phyloP scores from a whole-genome alignment of 2,329 filamentous ascomycete species.

The Aspergillus chevalieri region DNA sequence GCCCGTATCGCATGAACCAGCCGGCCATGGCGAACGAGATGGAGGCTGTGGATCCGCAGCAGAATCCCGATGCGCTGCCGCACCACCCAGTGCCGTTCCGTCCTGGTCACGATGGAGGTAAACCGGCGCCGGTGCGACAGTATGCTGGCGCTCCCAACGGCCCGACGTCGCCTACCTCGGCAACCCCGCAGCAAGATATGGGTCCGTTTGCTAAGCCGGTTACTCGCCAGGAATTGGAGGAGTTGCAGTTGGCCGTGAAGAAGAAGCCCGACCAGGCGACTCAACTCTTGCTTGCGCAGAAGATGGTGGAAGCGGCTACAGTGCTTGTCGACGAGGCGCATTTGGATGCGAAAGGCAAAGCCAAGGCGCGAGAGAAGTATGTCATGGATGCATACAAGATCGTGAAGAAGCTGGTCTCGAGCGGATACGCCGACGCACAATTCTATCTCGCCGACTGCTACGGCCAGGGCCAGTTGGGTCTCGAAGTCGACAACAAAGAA shows the following conservation, averaged over 20 bases:
- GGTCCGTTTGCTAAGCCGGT: constrained; percentile 40
- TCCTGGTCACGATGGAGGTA: constrained; percentile 44
- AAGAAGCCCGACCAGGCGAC: constrained; percentile 67
- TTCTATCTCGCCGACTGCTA: constrained; percentile 89
- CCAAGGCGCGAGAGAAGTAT: constrained; percentile 71
- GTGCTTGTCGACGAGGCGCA: constrained; percentile 69
- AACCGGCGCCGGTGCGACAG: constrained; percentile 49
- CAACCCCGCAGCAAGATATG: constrained; percentile 18
- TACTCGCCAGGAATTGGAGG: constrained; percentile 71
- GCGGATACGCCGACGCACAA: constrained; percentile 76
- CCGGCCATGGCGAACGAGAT: constrained; percentile 11
- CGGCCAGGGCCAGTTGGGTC: constrained; percentile 71
- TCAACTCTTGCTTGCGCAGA: constrained; percentile 71
- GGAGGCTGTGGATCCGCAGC: constrained; percentile 18
- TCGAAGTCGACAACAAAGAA: constrained; percentile 79
- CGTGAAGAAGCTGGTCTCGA: constrained; percentile 74
- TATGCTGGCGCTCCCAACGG: constrained; percentile 37
- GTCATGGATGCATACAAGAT: constrained; percentile 81
- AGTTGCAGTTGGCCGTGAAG: constrained; percentile 63
- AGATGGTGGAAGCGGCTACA: constrained; percentile 75
- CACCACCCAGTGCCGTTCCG: constrained; percentile 52
- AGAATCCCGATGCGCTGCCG: constrained; percentile 51
- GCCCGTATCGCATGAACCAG: constrained; percentile 17
- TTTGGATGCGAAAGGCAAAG: constrained; percentile 58
- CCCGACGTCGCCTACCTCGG: constrained; percentile 27